phyloP scores from a whole-genome alignment of 257 asterid species.

The Solanum raphanifolium region DNA sequence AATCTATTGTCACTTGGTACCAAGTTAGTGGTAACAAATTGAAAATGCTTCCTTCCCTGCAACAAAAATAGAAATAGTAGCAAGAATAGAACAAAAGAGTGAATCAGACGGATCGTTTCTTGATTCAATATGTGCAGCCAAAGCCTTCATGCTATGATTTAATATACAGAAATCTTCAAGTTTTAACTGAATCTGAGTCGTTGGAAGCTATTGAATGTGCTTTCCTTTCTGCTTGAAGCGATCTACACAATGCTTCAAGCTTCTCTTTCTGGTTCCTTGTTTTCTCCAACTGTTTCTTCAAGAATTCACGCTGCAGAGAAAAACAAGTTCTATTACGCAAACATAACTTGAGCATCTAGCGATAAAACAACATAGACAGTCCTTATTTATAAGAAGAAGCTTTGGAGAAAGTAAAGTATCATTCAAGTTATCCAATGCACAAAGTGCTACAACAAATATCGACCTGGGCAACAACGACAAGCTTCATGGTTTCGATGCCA shows the following conservation, averaged over 20 bases:
- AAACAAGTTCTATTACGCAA: not conserved
- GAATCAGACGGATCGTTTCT: not conserved
- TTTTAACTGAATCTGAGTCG: slow-evolving; percentile 30
- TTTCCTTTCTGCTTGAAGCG: slow-evolving; percentile 91
- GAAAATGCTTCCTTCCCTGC: not conserved
- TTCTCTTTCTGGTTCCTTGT: slow-evolving; percentile 75
- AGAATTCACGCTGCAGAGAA: slow-evolving; percentile 61
- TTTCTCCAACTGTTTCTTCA: slow-evolving; percentile 92
- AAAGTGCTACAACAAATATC: not conserved
- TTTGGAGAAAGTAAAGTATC: not conserved
- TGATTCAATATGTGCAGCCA: slow-evolving; percentile 4
- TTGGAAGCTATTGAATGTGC: slow-evolving; percentile 28
- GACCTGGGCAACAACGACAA: not conserved
- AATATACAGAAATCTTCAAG: slow-evolving; percentile 5
- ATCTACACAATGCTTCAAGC: slow-evolving; percentile 87
- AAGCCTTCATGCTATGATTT: not conserved
- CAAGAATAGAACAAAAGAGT: not conserved
- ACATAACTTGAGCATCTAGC: not conserved
- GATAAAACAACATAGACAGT: not conserved
- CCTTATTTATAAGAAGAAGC: not conserved
- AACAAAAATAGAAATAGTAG: not conserved
- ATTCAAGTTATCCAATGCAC: not conserved
- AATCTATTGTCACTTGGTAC: not conserved
- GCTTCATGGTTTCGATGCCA: not conserved
- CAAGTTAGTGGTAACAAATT: not conserved